phyloP scores from a whole-genome alignment of 805 yeast species.

The Yamadazyma sp. region DNA sequence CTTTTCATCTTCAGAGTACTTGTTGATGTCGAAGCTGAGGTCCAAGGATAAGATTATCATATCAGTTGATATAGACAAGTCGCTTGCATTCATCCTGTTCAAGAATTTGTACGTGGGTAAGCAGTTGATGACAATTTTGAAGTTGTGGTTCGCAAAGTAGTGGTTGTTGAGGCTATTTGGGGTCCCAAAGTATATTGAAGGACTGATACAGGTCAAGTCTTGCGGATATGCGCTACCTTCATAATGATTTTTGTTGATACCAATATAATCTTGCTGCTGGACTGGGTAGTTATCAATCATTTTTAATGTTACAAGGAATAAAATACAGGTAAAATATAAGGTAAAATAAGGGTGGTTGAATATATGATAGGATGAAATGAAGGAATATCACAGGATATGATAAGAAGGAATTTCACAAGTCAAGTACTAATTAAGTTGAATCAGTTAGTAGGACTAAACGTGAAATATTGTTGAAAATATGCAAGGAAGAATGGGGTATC shows the following conservation, averaged over 20 bases:
- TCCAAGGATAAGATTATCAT: slow-evolving; percentile 39
- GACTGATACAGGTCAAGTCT: slow-evolving; percentile 23
- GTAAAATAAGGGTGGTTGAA: too few species aligned
- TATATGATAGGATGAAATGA: too few species aligned
- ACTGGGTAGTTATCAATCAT: slow-evolving; percentile 14
- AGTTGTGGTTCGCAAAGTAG: slow-evolving; percentile 23
- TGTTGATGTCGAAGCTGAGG: slow-evolving; percentile 26
- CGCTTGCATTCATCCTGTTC: slow-evolving; percentile 21
- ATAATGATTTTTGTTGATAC: slow-evolving; percentile 4
- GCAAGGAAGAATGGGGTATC: too few species aligned
- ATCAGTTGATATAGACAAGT: slow-evolving; percentile 30
- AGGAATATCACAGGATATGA: too few species aligned
- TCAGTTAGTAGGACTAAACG: too few species aligned
- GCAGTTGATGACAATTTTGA: slow-evolving; percentile 42
- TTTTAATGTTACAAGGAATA: too few species aligned
- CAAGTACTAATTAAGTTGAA: too few species aligned
- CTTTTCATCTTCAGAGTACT: slow-evolving; percentile 19
- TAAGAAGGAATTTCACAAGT: too few species aligned
- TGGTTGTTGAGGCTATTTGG: slow-evolving; percentile 13
- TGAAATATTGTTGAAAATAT: too few species aligned
- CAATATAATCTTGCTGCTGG: slow-evolving; percentile 2
- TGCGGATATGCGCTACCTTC: background rate
- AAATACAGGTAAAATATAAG: too few species aligned
- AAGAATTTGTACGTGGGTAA: slow-evolving; percentile 33
- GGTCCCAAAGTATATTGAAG: slow-evolving; percentile 20